Conservation (phyloP, 306 rosid genomes). For the Prunus campanulata region DNA sequence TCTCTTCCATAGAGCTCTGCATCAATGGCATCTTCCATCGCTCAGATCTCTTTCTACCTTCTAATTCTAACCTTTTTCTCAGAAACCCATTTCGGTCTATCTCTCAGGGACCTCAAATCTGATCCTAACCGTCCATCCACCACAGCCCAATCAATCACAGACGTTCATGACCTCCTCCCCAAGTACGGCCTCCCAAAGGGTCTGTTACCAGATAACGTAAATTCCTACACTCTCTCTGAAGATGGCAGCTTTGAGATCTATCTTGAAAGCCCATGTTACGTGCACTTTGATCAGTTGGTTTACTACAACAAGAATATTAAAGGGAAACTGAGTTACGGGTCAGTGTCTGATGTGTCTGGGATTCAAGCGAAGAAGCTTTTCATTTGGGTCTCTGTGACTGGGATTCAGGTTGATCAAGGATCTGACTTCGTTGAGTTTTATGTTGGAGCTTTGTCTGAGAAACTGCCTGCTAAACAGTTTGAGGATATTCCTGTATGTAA, state of each 20-base stretch:
- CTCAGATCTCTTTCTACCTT: constrained; percentile 22
- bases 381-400: constrained; percentile 61
- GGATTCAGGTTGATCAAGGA: constrained; percentile 35
- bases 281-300: constrained; percentile 43
- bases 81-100: constrained; percentile 12
- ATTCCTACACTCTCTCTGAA: constrained; percentile 54
- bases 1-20: not conserved
- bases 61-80: constrained; percentile 23
- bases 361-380: constrained; percentile 65
- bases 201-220: constrained; percentile 61
- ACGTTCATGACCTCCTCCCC: constrained; percentile 64
- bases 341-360: constrained; percentile 56
- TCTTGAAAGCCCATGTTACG: constrained; percentile 57
- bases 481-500: constrained; percentile 43
- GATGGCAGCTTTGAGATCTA: constrained; percentile 49
- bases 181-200: constrained; percentile 70
- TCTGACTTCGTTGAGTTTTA: constrained; percentile 44
- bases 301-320: constrained; percentile 47
- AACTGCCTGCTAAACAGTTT: constrained; percentile 45
- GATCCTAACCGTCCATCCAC: constrained; percentile 10
- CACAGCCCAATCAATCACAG: constrained; percentile 16
- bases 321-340: constrained; percentile 50
- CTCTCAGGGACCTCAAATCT: constrained; percentile 17
- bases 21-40: constrained; percentile 34
- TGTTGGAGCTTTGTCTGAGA: constrained; percentile 62